Evolutionary conservation across 345 rosid genomes (phyloP).

Genomic region (Gossypium anomalum): DNA sequence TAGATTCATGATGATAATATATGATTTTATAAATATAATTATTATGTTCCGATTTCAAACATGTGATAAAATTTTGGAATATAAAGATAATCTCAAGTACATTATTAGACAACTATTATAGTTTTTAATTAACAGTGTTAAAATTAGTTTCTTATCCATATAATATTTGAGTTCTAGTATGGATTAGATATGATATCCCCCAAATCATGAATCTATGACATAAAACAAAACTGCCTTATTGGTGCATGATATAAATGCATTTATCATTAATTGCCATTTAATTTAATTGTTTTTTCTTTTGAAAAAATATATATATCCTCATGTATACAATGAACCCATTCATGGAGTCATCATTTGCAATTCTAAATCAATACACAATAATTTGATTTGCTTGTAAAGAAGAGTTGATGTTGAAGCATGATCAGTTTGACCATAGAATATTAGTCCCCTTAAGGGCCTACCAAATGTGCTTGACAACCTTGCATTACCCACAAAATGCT

Average conservation of each 20-base stretch:
- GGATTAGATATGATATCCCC: neutral
- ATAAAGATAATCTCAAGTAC: no score
- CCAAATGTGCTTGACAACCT: conserved; percentile 31
- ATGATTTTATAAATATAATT: no score
- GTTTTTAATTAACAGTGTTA: no score
- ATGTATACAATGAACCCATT: neutral
- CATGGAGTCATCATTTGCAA: neutral
- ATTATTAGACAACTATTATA: no score
- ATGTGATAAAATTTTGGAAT: no score
- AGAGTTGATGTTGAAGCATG: neutral
- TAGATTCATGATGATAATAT: no score
- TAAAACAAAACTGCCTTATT: conserved; percentile 6
- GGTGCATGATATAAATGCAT: neutral
- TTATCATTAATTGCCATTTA: neutral
- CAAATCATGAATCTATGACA: conserved; percentile 5
- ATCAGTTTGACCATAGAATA: conserved; percentile 1
- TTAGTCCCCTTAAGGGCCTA: neutral
- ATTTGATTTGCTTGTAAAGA: conserved; percentile 8
- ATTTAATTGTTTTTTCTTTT: neutral
- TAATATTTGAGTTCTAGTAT: neutral
- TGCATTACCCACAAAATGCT: conserved; percentile 17
- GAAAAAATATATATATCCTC: neutral
- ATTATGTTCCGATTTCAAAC: no score
- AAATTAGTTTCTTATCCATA: neutral
- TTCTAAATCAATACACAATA: neutral